phyloP scores from a whole-genome alignment of 306 rosid species.

The Lathyrus sativus region DNA sequence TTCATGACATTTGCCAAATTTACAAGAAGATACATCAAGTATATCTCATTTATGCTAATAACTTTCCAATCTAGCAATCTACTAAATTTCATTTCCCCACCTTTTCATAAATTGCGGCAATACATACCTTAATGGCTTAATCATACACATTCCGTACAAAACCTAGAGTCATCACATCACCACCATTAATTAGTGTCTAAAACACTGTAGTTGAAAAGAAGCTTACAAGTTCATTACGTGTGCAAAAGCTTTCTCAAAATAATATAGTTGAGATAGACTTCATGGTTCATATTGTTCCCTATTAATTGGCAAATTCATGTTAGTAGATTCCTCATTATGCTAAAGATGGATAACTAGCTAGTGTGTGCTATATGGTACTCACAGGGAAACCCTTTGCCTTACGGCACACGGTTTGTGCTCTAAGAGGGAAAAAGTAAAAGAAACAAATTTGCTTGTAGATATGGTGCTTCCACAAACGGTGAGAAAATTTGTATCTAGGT shows the following conservation, averaged over 20 bases:
- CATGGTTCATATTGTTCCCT: constrained; percentile 41
- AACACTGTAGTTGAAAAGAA: constrained; percentile 31
- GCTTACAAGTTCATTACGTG: constrained; percentile 32
- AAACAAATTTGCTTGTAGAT: constrained; percentile 28
- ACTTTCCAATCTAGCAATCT: constrained; percentile 25
- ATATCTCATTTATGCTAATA: constrained; percentile 1
- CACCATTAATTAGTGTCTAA: constrained; percentile 14
- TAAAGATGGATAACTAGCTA: constrained; percentile 34
- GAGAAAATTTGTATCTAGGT: constrained; percentile 27
- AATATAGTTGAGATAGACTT: constrained; percentile 23
- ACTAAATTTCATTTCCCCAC: background rate
- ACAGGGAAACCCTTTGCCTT: constrained; percentile 38
- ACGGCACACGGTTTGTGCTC: constrained; percentile 40
- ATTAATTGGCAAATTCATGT: constrained; percentile 45
- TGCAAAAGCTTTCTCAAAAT: constrained; percentile 44
- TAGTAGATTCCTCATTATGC: constrained; percentile 34
- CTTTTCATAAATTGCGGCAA: constrained; percentile 27
- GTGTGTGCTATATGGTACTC: constrained; percentile 10
- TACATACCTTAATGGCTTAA: constrained; percentile 13
- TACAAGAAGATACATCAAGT: background rate
- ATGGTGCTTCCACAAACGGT: constrained; percentile 6
- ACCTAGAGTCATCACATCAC: constrained; percentile 15
- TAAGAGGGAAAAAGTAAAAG: constrained; percentile 40
- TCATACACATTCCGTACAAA: constrained; percentile 23
- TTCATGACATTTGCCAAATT: constrained; percentile 1